Evolutionary conservation across 306 rosid genomes (phyloP).

Genomic region (Acacia acuminata): DNA sequence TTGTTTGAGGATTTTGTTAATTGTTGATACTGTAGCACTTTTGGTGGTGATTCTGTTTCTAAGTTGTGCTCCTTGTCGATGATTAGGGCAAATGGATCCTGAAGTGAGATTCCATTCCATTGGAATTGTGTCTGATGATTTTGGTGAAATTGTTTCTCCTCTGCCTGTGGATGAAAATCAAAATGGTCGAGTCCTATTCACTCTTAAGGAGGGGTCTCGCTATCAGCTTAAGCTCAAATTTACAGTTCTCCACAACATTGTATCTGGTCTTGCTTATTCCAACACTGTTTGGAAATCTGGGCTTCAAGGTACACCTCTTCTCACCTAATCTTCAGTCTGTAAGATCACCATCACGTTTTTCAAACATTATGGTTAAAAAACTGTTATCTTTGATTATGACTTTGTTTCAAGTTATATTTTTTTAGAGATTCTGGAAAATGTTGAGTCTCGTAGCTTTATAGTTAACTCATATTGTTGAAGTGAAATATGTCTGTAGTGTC

Average conservation of each 20-base stretch:
- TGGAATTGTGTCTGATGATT: conserved; percentile 73
- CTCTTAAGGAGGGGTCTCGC: conserved; percentile 72
- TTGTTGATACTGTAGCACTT: conserved; percentile 22
- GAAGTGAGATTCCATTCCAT: conserved; percentile 89
- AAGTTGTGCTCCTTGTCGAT: conserved; percentile 11
- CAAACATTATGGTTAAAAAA: neutral
- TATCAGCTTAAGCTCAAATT: conserved; percentile 77
- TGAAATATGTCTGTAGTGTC: neutral
- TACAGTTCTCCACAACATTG: conserved; percentile 88
- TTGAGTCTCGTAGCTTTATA: neutral
- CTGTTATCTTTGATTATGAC: neutral
- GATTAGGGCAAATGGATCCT: conserved; percentile 71
- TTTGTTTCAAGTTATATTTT: neutral
- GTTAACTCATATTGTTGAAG: neutral
- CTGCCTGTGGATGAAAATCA: conserved; percentile 60
- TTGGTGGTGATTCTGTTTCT: conserved; percentile 9
- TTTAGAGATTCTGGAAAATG: neutral
- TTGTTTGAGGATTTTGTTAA: conserved; percentile 36
- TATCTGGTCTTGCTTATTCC: conserved; percentile 82
- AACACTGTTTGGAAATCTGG: conserved; percentile 95
- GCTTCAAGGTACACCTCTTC: conserved; percentile 56
- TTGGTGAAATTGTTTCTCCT: conserved; percentile 68
- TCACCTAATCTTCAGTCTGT: conserved; percentile 8
- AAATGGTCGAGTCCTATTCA: conserved; percentile 54
- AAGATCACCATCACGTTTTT: conserved; percentile 1